A percentile compares a stretch with the other conserved stretches of the same genome.
Evolutionary conservation across 768 basidiomycete genomes (phyloP).

Genomic region (Tricholoma matsutake): DNA sequence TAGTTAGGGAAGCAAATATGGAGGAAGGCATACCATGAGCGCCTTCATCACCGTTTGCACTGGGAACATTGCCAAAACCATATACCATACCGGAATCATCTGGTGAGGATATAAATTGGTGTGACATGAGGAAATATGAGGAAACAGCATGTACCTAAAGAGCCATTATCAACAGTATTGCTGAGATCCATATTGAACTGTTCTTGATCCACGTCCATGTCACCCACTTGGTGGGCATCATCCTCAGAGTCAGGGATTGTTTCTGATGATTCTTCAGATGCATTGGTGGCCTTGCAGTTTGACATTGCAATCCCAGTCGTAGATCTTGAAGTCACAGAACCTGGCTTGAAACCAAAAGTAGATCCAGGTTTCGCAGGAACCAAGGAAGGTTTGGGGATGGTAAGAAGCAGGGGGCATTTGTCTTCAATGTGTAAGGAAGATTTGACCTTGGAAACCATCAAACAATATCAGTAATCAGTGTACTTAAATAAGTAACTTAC

Average conservation of each 20-base stretch:
- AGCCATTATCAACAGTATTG: not conserved
- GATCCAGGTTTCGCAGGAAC: not conserved
- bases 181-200: not conserved
- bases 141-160: not conserved
- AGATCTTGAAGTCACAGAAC: not conserved
- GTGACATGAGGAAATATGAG: not conserved
- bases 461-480: not conserved
- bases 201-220: not conserved
- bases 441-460: not conserved
- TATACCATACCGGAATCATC: not conserved
- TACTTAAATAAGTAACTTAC: not conserved
- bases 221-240: not conserved
- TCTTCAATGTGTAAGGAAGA: not conserved
- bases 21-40: not conserved
- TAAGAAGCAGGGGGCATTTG: not conserved
- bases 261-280: not conserved
- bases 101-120: not conserved
- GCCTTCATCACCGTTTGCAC: not conserved
- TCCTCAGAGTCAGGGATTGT: not conserved
- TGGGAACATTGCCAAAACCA: not conserved
- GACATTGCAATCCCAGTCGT: not conserved
- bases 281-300: not conserved
- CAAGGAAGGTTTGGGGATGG: not conserved
- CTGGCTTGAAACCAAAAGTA: not conserved
- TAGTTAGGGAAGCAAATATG: not conserved